These are phyloP conservation scores for Bacterosira constricta DNA, from an alignment of 108 stramenopile genomes.

Conservation along the genomic window DNA sequence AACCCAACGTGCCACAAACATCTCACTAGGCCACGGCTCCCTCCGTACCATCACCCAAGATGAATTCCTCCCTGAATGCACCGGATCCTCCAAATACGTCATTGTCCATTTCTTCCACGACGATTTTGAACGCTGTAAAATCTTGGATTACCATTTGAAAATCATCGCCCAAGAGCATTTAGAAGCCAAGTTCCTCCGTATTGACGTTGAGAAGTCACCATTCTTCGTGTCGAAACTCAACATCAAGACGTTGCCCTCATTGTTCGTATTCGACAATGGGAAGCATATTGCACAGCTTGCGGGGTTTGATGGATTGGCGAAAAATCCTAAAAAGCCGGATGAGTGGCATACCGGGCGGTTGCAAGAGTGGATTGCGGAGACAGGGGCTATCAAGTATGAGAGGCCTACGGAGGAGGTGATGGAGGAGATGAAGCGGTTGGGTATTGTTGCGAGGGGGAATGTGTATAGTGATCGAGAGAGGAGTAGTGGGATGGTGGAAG, in stretches of 20 bases:
- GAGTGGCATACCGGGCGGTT: conserved; percentile 73
- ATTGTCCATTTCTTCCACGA: conserved; percentile 96
- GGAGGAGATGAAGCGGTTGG: conserved; percentile 51
- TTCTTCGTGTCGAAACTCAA: conserved; percentile 95
- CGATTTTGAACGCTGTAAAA: conserved; percentile 92
- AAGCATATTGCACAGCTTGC: conserved; percentile 68
- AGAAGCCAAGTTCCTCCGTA: conserved; percentile 89
- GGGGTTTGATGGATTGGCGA: conserved; percentile 78
- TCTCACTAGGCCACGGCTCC: conserved; percentile 95
- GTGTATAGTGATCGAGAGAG: conserved; percentile 38
- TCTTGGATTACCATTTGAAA: conserved; percentile 95
- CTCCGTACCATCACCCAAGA: conserved; percentile 94
- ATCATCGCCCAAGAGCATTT: conserved; percentile 75
- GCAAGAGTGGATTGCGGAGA: conserved; percentile 71
- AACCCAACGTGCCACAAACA: conserved; percentile 58
- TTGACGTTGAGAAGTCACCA: conserved; percentile 95
- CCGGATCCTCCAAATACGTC: conserved; percentile 66
- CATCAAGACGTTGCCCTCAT: conserved; percentile 73
- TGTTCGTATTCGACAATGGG: conserved; percentile 86
- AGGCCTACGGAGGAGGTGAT: conserved; percentile 52
- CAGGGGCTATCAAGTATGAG: conserved; percentile 74
- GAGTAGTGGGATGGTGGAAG: conserved; percentile 30
- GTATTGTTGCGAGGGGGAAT: conserved; percentile 39
- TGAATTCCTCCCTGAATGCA: conserved; percentile 94
- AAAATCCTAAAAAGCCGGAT: conserved; percentile 59